Evolutionary conservation across 257 asterid species (phyloP), one percentile per base, ranked within the genome.

Genomic region (Fraxinus excelsior): DNA sequence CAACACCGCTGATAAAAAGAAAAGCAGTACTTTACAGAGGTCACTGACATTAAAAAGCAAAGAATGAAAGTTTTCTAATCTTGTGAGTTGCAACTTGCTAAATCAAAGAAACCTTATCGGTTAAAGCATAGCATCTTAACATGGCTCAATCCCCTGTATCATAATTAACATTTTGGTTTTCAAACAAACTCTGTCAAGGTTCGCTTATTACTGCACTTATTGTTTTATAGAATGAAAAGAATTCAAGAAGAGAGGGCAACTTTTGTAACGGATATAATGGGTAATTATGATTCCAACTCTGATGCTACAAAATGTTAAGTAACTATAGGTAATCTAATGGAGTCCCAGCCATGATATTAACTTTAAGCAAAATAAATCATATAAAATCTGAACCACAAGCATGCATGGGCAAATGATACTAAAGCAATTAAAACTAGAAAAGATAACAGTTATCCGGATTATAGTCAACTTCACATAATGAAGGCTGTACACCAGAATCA

Each of bases 371-470:
- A n/a, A n/a, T n/a, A n/a, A n/a, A n/a, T n/a, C n/a, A n/a, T n/a
- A n/a, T n/a, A n/a, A n/a, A n/a, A n/a, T n/a, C n/a, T n/a, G n/a
- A n/a, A n/a, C n/a, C n/a, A n/a, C n/a, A n/a, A n/a, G n/a, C n/a
- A n/a, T n/a, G n/a, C n/a, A n/a, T n/a, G n/a, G n/a, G n/a, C n/a
- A n/a, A n/a, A n/a, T n/a, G n/a, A n/a, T n/a, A n/a, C n/a, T n/a
- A n/a, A n/a, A n/a, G n/a, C n/a, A n/a, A n/a, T n/a, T n/a, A n/a
- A n/a, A n/a, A n/a, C n/a, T n/a, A n/a, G n/a, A n/a, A n/a, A n/a
- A n/a, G n/a, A n/a, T n/a, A n/a, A n/a, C n/a, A n/a, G 53, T 83
- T 72, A 14, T 90, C 94, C 35, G 92, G 91, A 78, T 88, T 65
- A 44, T 88, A 87, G 11, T 84, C 75, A 7, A 70, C 25, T 28